Evolutionary conservation across 495 filamentous ascomycete species (phyloP).

Genomic region (Penicillium fimorum): DNA sequence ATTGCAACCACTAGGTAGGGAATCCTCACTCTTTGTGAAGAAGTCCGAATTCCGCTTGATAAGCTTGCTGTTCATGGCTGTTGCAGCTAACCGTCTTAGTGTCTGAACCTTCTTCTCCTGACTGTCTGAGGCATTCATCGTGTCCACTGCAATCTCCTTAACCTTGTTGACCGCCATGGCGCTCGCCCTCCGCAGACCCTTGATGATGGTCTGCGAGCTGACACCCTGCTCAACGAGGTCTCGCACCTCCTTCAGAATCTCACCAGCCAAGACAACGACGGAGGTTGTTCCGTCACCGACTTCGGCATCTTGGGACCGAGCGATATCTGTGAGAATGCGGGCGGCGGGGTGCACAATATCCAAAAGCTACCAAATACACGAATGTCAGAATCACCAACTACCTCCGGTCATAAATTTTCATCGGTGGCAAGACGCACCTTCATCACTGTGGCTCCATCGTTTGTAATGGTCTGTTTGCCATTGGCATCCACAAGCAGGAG

Average conservation of each 20-base stretch:
- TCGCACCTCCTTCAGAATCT: conserved; percentile 93
- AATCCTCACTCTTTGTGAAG: conserved; percentile 86
- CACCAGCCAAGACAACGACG: conserved; percentile 91
- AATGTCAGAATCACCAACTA: conserved; percentile 19
- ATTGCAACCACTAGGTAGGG: not conserved
- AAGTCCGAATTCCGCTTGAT: conserved; percentile 97
- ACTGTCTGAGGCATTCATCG: conserved; percentile 47
- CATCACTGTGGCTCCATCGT: conserved; percentile 99
- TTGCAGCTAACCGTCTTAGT: conserved; percentile 81
- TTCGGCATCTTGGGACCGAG: conserved; percentile 97
- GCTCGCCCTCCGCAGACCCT: conserved; percentile 85
- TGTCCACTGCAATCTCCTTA: conserved; percentile 92
- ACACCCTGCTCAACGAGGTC: conserved; percentile 95
- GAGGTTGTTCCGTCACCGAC: conserved; percentile 98
- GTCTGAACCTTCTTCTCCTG: conserved; percentile 89
- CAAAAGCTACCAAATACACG: conserved; percentile 62
- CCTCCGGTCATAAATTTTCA: not conserved
- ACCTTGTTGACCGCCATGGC: conserved; percentile 97
- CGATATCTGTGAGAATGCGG: conserved; percentile 96
- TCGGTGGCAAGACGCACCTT: conserved; percentile 61
- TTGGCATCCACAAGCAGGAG: conserved; percentile 93
- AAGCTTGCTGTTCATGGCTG: conserved; percentile 99
- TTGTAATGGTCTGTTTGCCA: conserved; percentile 95
- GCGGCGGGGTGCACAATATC: conserved; percentile 98
- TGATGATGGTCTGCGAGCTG: conserved; percentile 95